Evolutionary conservation across 805 yeast species (phyloP).

Genomic region (Barnettozyma californica): DNA sequence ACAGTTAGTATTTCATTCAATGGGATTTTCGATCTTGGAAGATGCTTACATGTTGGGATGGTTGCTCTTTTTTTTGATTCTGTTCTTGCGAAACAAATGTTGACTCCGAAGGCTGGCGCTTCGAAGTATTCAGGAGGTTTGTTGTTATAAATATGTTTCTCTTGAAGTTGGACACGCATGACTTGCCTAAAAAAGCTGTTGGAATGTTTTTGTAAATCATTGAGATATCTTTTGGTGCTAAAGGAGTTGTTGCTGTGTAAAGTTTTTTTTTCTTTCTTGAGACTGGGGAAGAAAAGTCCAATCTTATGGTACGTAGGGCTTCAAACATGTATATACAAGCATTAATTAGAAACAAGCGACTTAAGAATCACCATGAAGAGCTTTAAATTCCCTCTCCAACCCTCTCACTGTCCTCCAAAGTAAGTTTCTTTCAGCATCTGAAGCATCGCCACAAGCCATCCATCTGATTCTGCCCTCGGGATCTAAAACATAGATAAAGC

Average conservation of each 20-base stretch:
- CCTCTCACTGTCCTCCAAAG: slow-evolving; percentile 66
- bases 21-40: not conserved
- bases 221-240: not conserved
- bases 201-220: not conserved
- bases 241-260: not conserved
- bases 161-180: not conserved
- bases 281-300: not conserved
- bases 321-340: not conserved
- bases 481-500: slow-evolving; percentile 79
- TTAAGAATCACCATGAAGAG: slow-evolving; percentile 8
- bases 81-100: not conserved
- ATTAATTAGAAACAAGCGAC: too few relatives aligned
- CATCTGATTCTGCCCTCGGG: slow-evolving; percentile 72
- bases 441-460: slow-evolving; percentile 84
- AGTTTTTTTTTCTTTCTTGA: not conserved
- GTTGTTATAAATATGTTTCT: not conserved
- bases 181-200: not conserved
- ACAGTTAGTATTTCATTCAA: not conserved
- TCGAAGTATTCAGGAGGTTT: not conserved
- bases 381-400: slow-evolving; percentile 42
- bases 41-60: slow-evolving; percentile 18
- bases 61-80: not conserved
- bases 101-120: not conserved
- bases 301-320: not conserved
- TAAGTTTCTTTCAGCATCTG: slow-evolving; percentile 54